Percentiles rank a stretch among this genome's conserved stretches.
phyloP scores from a whole-genome alignment of 1,139 yeast species.

The Fermentozyma sake region DNA sequence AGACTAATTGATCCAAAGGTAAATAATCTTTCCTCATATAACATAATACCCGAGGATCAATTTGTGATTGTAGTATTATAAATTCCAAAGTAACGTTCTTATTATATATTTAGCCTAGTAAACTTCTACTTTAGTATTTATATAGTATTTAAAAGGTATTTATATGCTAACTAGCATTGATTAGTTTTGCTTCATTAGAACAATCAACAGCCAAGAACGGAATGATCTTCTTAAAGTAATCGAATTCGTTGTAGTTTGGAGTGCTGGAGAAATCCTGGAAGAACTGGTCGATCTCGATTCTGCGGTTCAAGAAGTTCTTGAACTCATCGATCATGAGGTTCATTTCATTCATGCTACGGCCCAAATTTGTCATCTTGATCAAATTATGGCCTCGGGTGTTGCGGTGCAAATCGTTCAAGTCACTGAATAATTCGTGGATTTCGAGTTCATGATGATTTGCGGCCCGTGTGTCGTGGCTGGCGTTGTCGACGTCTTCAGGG shows the following conservation, averaged over 20 bases:
- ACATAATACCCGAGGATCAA: too few relatives aligned
- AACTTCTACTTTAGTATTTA: too few relatives aligned
- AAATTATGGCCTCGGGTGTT: conserved; percentile 3
- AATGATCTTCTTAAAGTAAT: conserved; percentile 34
- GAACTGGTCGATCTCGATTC: conserved; percentile 34
- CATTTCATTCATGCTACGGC: conserved; percentile 69
- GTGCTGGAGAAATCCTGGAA: conserved; percentile 13
- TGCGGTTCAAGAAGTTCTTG: conserved; percentile 46
- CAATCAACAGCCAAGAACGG: conserved; percentile 42
- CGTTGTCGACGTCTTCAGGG: conserved; percentile 22
- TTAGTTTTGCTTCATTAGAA: conserved; percentile 32
- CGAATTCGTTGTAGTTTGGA: conserved; percentile 23
- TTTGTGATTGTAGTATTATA: too few relatives aligned
- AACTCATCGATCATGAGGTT: conserved; percentile 51
- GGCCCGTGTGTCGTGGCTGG: conserved; percentile 9
- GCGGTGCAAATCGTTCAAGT: conserved; percentile 1
- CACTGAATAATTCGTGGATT: conserved; percentile 4
- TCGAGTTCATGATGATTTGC: conserved; percentile 3
- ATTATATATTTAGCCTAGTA: too few relatives aligned
- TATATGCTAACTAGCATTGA: conserved; percentile 29
- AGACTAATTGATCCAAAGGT: too few relatives aligned
- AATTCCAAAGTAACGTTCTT: too few relatives aligned
- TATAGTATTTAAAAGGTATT: too few relatives aligned
- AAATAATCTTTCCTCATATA: too few relatives aligned
- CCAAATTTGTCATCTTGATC: conserved; percentile 33